Evolutionary conservation across 2,329 filamentous ascomycete species (phyloP).

Genomic region (Raffaelea ambrosiae): DNA sequence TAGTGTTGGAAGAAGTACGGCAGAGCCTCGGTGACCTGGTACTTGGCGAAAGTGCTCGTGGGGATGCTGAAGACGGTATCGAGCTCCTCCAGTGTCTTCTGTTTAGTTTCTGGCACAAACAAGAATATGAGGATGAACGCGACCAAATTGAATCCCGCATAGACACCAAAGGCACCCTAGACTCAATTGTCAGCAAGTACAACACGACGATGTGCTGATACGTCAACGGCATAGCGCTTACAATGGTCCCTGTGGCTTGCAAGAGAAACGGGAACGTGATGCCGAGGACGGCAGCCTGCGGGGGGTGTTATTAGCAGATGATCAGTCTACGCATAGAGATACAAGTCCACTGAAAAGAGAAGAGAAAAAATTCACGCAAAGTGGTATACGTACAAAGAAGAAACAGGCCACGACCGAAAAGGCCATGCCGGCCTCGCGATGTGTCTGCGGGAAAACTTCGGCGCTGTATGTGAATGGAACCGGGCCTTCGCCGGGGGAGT

Average conservation of each 20-base stretch:
- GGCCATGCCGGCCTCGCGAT: conserved; percentile 59
- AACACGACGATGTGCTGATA: too few species aligned
- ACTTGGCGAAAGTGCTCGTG: conserved; percentile 45
- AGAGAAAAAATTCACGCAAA: too few species aligned
- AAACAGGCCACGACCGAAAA: conserved; percentile 42
- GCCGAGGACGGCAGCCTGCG: conserved; percentile 45
- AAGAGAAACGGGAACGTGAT: conserved; percentile 47
- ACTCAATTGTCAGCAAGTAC: conserved; percentile 2
- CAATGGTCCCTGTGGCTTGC: not conserved
- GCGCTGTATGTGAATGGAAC: conserved; percentile 63
- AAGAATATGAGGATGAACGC: conserved; percentile 51
- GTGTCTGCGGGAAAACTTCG: conserved; percentile 62
- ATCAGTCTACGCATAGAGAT: too few species aligned
- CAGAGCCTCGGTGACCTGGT: conserved; percentile 46
- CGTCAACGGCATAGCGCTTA: not conserved
- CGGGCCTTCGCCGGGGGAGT: conserved; percentile 45
- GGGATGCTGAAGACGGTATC: conserved; percentile 56
- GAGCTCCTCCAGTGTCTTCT: conserved; percentile 47
- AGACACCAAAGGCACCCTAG: conserved; percentile 38
- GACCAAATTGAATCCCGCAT: conserved; percentile 46
- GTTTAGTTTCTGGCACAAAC: conserved; percentile 51
- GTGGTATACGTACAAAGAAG: conserved; percentile 29
- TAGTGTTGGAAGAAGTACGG: conserved; percentile 55
- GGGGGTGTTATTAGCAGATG: not conserved
- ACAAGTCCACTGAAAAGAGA: too few species aligned